Evolutionary conservation across 495 filamentous ascomycete species (phyloP).

Genomic region (Neurospora sp.): DNA sequence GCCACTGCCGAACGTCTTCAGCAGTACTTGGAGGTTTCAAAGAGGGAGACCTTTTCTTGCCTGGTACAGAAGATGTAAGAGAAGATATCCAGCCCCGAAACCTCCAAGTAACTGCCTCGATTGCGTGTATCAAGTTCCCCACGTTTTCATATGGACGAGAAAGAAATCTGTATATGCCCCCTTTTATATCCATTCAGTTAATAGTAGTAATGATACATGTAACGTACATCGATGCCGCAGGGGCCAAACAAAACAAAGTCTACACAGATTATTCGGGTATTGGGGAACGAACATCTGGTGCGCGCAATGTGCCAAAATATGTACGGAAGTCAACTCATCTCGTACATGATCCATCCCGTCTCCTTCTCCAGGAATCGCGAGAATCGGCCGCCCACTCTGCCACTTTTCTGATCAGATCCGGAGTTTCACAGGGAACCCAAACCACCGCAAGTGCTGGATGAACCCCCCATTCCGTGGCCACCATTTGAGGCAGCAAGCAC

Average conservation of each 20-base stretch:
- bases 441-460: too few species aligned
- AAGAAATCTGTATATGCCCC: not conserved
- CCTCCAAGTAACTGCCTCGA: not conserved
- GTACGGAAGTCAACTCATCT: not conserved
- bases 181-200: not conserved
- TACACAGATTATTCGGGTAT: not conserved
- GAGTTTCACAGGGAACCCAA: not conserved
- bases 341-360: not conserved
- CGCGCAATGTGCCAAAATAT: not conserved
- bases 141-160: not conserved
- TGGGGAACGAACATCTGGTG: not conserved
- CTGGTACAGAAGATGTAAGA: too few species aligned
- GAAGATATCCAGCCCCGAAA: too few species aligned
- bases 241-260: not conserved
- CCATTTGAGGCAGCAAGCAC: not conserved
- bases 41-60: too few species aligned
- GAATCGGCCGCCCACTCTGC: not conserved
- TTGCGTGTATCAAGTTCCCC: not conserved
- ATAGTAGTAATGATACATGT: conserved; percentile 6
- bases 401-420: not conserved
- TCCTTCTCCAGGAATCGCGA: not conserved
- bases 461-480: too few species aligned
- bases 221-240: not conserved
- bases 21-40: too few species aligned
- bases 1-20: too few species aligned